Percentiles rank a stretch among this genome's conserved stretches.
phyloP scores from a whole-genome alignment of 2,329 filamentous ascomycete genomes.

The Teratosphaeria destructans region DNA sequence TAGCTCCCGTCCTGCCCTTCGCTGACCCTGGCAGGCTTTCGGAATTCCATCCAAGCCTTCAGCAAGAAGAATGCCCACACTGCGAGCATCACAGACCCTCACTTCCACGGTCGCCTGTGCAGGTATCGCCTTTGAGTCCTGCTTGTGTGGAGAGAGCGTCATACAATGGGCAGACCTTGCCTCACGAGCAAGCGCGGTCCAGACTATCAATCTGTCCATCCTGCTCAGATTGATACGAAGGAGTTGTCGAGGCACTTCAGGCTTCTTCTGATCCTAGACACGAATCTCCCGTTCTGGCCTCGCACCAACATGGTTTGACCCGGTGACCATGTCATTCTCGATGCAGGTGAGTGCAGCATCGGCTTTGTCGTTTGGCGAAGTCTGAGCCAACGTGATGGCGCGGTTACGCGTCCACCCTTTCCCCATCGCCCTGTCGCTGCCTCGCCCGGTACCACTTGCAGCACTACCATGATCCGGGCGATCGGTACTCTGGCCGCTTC shows the following conservation, averaged over 20 bases:
- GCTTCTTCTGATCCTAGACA: too few relatives aligned
- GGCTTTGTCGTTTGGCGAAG: too few relatives aligned
- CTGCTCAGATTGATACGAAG: neutral
- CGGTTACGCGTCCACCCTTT: neutral
- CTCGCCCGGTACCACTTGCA: neutral
- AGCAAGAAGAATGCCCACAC: neutral
- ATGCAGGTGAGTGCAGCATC: too few relatives aligned
- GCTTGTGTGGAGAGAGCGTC: neutral
- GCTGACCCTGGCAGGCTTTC: neutral
- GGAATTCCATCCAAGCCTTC: neutral
- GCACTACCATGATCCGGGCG: neutral
- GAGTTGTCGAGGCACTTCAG: too few relatives aligned
- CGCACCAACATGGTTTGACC: too few relatives aligned
- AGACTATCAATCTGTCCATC: neutral
- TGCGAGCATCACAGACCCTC: neutral
- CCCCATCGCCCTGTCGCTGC: neutral
- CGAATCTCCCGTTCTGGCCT: too few relatives aligned
- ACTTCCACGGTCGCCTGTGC: neutral
- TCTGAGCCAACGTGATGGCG: neutral
- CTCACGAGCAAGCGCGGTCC: neutral
- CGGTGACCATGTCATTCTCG: neutral
- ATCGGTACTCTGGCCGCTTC: neutral
- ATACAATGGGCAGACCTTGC: neutral
- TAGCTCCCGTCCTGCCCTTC: neutral
- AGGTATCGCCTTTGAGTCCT: neutral